Percentiles rank a stretch among this genome's conserved stretches.
phyloP scores from a whole-genome alignment of 75 land plant species.

The Azolla pinnata region DNA sequence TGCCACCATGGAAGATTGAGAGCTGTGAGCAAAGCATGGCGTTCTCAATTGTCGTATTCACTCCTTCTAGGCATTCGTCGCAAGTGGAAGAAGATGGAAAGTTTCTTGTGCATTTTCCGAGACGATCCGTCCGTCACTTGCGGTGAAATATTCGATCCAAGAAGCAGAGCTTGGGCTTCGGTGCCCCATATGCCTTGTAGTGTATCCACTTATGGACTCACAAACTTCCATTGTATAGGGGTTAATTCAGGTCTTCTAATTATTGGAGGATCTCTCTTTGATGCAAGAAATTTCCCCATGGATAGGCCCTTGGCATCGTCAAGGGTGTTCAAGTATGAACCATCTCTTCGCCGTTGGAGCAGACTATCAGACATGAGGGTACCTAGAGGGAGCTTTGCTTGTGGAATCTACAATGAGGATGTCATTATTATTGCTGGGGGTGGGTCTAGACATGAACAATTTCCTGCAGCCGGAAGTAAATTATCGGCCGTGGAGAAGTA shows the following conservation, averaged over 20 bases:
- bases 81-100: constrained; percentile 17
- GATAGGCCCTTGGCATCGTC: constrained; percentile 52
- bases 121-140: constrained; percentile 58
- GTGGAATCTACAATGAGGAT: constrained; percentile 24
- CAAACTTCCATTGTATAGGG: constrained; percentile 56
- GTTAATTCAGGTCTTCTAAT: constrained; percentile 36
- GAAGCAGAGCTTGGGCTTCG: constrained; percentile 28
- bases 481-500: constrained; percentile 57
- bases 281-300: constrained; percentile 63
- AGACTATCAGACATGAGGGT: constrained; percentile 43
- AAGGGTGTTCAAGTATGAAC: constrained; percentile 44
- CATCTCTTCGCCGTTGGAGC: constrained; percentile 31
- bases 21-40: constrained; percentile 50
- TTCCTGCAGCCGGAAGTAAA: constrained; percentile 56
- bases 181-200: constrained; percentile 65
- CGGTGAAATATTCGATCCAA: constrained; percentile 69
- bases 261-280: constrained; percentile 75
- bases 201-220: constrained; percentile 45
- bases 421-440: constrained; percentile 80
- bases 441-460: constrained; percentile 63
- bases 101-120: constrained; percentile 67
- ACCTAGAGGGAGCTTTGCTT: constrained; percentile 85
- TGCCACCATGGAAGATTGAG: constrained; percentile 48
- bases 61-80: constrained; percentile 40
- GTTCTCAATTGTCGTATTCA: constrained; percentile 36